Percentiles rank a stretch among this genome's conserved stretches.
Conservation (phyloP, 306 rosid species). For the Trifolium fragiferum region DNA sequence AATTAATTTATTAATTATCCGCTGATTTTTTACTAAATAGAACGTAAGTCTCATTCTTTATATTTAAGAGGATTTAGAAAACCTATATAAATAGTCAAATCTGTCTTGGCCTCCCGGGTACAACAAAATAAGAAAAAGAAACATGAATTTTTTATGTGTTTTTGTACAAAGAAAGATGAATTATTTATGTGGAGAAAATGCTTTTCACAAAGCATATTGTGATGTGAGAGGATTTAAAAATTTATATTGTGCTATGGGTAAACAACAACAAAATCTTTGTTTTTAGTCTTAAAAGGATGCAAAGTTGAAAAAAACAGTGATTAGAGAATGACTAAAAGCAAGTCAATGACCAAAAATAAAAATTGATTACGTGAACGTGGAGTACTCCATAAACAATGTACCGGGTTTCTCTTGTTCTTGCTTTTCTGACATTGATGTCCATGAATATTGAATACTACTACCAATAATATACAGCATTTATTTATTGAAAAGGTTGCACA, state of each 20-base stretch:
- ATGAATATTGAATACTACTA: too few species aligned
- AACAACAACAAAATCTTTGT: not conserved
- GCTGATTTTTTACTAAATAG: too few species aligned
- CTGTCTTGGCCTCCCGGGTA: not conserved
- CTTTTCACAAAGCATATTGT: constrained; percentile 8
- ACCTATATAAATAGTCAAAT: not conserved
- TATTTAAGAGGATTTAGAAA: too few species aligned
- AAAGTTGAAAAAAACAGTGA: not conserved
- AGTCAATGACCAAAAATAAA: constrained; percentile 8
- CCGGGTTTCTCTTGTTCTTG: not conserved
- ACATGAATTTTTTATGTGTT: not conserved
- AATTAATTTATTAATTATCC: too few species aligned
- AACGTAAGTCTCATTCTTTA: too few species aligned
- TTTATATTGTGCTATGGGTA: not conserved
- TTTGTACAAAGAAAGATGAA: too few species aligned
- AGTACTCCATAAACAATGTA: constrained; percentile 12
- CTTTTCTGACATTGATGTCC: not conserved
- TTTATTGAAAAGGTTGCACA: not conserved
- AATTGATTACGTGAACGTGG: not conserved
- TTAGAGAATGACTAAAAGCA: not conserved
- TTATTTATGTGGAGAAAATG: not conserved
- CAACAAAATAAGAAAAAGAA: not conserved
- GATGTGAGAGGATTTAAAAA: not conserved
- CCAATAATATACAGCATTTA: not conserved
- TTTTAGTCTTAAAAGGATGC: not conserved